A percentile compares a stretch with the other conserved stretches of the same genome.
Evolutionary conservation across 2,329 filamentous ascomycete species (phyloP).

Genomic region (Aspergillus ibericus): DNA sequence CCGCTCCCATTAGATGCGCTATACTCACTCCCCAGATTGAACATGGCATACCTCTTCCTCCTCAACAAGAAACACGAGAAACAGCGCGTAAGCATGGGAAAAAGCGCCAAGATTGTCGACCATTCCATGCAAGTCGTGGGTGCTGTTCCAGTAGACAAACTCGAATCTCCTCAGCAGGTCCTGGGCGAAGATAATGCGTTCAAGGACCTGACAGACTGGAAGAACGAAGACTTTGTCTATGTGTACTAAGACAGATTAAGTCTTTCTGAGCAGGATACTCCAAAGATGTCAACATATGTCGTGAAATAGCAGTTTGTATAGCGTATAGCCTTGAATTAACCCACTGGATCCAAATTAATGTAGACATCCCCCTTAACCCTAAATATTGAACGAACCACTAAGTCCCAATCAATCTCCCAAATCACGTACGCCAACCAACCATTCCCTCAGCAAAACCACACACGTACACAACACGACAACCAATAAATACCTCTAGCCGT

Average conservation of each 20-base stretch:
- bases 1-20: not conserved
- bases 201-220: constrained; percentile 60
- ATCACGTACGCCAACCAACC: no score
- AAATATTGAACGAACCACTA: no score
- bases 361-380: no score
- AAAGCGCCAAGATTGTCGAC: constrained; percentile 59
- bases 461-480: no score
- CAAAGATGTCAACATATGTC: no score
- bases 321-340: not conserved
- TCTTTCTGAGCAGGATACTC: no score
- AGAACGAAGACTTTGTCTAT: constrained; percentile 66
- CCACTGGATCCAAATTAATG: no score
- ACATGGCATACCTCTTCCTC: constrained; percentile 50
- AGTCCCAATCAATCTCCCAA: no score
- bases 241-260: constrained; percentile 48
- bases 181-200: constrained; percentile 52
- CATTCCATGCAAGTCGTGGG: constrained; percentile 55
- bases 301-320: not conserved
- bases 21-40: constrained; percentile 24
- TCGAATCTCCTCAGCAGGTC: constrained; percentile 28
- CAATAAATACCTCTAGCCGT: no score
- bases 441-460: no score
- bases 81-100: constrained; percentile 58
- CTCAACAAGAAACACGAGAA: constrained; percentile 59
- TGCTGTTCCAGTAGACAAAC: constrained; percentile 26